A percentile compares a stretch with the other conserved stretches of the same genome.
Conservation (phyloP, 2,329 filamentous ascomycete genomes). For the Xenosphaeropsis pyriputrescens region DNA sequence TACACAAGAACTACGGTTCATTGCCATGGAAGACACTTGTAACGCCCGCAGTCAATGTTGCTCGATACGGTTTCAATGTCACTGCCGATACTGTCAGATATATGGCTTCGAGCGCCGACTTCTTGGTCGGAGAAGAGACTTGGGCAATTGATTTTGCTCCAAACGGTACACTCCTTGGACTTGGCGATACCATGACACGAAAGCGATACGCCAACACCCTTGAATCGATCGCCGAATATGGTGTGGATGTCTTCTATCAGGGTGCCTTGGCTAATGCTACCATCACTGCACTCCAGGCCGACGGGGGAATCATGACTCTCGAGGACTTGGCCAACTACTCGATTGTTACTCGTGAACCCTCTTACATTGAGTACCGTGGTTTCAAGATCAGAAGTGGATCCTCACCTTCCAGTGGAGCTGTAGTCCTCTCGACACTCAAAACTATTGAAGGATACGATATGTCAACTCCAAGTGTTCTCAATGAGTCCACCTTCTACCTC, state of each 20-base stretch:
- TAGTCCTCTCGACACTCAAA: constrained; percentile 64
- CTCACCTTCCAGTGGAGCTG: constrained; percentile 65
- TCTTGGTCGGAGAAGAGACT: constrained; percentile 57
- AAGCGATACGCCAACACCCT: constrained; percentile 71
- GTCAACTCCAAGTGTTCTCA: constrained; percentile 34
- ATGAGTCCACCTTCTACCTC: constrained; percentile 49
- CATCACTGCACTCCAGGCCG: constrained; percentile 49
- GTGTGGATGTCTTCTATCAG: constrained; percentile 59
- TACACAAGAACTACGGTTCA: constrained; percentile 30
- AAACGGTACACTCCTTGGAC: constrained; percentile 53
- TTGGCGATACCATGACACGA: constrained; percentile 68
- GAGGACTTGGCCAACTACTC: constrained; percentile 64
- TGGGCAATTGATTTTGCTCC: constrained; percentile 88
- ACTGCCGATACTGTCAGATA: constrained; percentile 48
- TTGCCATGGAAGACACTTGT: constrained; percentile 40
- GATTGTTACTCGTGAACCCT: constrained; percentile 45
- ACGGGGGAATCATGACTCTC: constrained; percentile 76
- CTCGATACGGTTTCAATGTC: constrained; percentile 45
- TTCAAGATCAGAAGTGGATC: constrained; percentile 55
- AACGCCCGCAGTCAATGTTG: constrained; percentile 41
- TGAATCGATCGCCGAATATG: constrained; percentile 58
- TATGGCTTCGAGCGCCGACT: constrained; percentile 33
- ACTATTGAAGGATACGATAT: constrained; percentile 61
- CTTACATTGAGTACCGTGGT: constrained; percentile 52
- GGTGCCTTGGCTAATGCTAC: constrained; percentile 62